Conservation (phyloP, 2,329 filamentous ascomycete genomes). For the Paecilomyces variotii region DNA sequence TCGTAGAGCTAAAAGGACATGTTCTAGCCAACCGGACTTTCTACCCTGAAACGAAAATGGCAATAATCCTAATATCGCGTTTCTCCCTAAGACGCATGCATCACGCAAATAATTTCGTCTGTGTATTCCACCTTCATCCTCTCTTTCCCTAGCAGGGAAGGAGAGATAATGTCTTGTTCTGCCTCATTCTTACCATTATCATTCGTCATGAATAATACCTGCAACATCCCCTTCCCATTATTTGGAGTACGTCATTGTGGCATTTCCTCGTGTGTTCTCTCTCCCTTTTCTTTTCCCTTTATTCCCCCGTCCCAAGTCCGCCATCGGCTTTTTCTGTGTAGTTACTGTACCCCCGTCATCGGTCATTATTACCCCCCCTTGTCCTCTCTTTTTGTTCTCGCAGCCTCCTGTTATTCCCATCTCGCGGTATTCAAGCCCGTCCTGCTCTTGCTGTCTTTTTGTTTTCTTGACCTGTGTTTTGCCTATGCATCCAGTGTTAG, state of each 20-base stretch:
- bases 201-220: neutral
- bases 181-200: conserved; percentile 4
- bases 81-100: neutral
- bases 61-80: neutral
- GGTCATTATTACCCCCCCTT: neutral
- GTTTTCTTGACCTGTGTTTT: neutral
- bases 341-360: neutral
- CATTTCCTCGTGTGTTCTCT: conserved; percentile 1
- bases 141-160: neutral
- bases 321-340: neutral
- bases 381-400: neutral
- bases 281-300: conserved; percentile 8
- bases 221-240: neutral
- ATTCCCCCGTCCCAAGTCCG: neutral
- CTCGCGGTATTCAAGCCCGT: neutral
- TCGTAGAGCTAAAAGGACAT: neutral
- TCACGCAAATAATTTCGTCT: neutral
- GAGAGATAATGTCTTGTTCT: neutral
- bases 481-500: neutral
- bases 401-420: neutral
- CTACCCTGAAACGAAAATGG: neutral
- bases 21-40: neutral
- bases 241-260: neutral
- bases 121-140: neutral
- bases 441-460: neutral